A percentile compares a stretch with the other conserved stretches of the same genome.
phyloP scores from a whole-genome alignment of 176 grass and related monocot genomes.

The Guadua angustifolia region DNA sequence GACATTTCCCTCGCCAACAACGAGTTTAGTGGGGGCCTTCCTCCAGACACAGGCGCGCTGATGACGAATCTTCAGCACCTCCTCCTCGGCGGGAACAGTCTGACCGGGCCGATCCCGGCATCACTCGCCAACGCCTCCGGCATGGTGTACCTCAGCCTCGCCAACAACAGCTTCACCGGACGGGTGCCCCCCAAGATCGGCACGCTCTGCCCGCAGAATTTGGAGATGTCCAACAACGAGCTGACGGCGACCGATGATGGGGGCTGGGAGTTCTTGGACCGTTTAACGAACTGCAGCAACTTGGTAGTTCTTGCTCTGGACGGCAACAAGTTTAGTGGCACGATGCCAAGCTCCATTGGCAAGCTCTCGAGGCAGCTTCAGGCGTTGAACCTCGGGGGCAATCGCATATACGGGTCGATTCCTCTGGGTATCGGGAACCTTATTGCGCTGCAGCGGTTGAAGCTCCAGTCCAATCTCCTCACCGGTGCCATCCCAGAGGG shows the following conservation, averaged over 20 bases:
- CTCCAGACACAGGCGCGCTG: background rate
- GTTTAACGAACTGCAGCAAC: slow-evolving; percentile 43
- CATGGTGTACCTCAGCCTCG: slow-evolving; percentile 23
- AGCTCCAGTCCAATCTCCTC: slow-evolving; percentile 38
- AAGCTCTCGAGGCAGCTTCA: slow-evolving; percentile 38
- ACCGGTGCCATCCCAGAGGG: slow-evolving; percentile 41
- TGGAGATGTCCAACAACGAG: background rate
- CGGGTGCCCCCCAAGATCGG: slow-evolving; percentile 31
- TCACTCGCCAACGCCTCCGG: slow-evolving; percentile 31
- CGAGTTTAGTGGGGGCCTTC: slow-evolving; percentile 22
- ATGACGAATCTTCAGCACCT: slow-evolving; percentile 10
- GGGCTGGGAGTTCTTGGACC: slow-evolving; percentile 36
- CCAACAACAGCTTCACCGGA: slow-evolving; percentile 39
- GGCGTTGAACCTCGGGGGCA: slow-evolving; percentile 30
- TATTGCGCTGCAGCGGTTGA: slow-evolving; percentile 37
- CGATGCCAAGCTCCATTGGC: slow-evolving; percentile 32
- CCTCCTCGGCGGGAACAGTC: slow-evolving; percentile 24
- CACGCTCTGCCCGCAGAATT: background rate
- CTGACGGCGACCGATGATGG: background rate
- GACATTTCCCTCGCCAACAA: slow-evolving; percentile 40
- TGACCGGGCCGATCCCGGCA: slow-evolving; percentile 24
- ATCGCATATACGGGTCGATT: slow-evolving; percentile 46
- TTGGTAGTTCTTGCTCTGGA: slow-evolving; percentile 4
- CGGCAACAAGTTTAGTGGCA: slow-evolving; percentile 33
- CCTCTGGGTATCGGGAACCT: slow-evolving; percentile 29